Evolutionary conservation across 768 basidiomycete genomes (phyloP).

Genomic region (Lepiota venenata): DNA sequence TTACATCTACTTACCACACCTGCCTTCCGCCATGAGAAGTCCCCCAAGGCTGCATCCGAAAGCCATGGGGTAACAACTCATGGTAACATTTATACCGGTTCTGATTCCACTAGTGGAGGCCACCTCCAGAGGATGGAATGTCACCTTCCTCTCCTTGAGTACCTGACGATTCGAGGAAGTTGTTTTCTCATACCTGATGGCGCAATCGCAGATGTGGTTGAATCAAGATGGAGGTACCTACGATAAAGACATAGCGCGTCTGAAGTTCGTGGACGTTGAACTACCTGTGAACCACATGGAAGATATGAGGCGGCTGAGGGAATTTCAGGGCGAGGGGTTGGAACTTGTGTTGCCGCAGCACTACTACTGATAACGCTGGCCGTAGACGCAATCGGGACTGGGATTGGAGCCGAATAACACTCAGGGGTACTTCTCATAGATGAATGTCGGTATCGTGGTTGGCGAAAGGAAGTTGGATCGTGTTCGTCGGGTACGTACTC

Average conservation of each 20-base stretch:
- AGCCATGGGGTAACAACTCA: slow-evolving; percentile 9
- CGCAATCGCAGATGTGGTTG: slow-evolving; percentile 31
- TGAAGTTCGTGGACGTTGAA: slow-evolving; percentile 27
- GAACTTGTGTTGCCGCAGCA: slow-evolving; percentile 20
- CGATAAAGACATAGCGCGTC: slow-evolving; percentile 18
- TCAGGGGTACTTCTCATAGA: neutral
- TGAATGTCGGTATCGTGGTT: neutral
- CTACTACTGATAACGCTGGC: slow-evolving; percentile 6
- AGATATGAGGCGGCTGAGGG: slow-evolving; percentile 25
- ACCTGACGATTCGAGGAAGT: slow-evolving; percentile 26
- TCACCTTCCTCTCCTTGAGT: slow-evolving; percentile 25
- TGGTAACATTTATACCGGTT: neutral
- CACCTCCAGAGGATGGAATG: neutral
- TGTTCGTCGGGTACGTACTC: neutral
- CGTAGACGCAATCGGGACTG: neutral
- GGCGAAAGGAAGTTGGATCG: neutral
- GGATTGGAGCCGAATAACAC: neutral
- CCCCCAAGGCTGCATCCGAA: neutral
- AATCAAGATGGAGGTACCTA: slow-evolving; percentile 29
- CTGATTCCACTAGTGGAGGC: neutral
- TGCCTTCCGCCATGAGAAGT: neutral
- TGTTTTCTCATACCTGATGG: slow-evolving; percentile 27
- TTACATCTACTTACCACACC: slow-evolving; percentile 25
- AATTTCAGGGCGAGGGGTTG: slow-evolving; percentile 30
- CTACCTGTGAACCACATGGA: slow-evolving; percentile 27